Percentiles rank a stretch among this genome's conserved stretches.
Evolutionary conservation across 345 rosid species (phyloP).

Genomic region (Gossypium bickii): DNA sequence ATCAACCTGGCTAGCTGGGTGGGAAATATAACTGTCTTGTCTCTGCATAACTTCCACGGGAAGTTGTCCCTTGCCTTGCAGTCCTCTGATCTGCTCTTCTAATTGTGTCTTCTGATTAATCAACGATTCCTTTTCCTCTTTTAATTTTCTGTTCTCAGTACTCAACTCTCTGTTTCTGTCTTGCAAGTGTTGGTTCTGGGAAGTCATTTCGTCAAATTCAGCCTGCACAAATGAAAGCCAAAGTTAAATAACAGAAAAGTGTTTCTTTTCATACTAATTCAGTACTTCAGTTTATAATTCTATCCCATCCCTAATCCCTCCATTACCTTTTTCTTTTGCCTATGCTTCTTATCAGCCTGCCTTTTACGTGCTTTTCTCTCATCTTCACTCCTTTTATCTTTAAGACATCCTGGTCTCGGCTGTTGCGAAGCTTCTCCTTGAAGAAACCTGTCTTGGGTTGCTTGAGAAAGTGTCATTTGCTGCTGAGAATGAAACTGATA

Average conservation of each 20-base stretch:
- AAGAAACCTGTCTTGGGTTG: background rate
- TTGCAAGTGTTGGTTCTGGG: background rate
- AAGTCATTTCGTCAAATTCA: background rate
- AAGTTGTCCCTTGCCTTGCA: background rate
- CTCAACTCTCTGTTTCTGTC: background rate
- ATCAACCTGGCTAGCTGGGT: background rate
- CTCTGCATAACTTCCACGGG: background rate
- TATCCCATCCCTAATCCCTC: background rate
- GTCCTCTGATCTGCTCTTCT: background rate
- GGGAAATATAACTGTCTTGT: conserved; percentile 4
- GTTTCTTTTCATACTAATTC: background rate
- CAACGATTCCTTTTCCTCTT: background rate
- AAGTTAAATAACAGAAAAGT: background rate
- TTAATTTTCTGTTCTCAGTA: background rate
- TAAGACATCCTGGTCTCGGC: background rate
- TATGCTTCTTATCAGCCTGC: background rate
- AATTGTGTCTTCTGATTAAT: background rate
- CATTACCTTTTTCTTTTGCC: background rate
- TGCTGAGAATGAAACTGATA: background rate
- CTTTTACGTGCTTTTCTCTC: background rate
- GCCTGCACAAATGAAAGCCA: background rate
- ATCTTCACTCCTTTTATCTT: background rate
- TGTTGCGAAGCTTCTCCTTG: background rate
- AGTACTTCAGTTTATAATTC: background rate
- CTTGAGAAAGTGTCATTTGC: background rate